phyloP scores from a whole-genome alignment of 2,329 filamentous ascomycete species.

The Meredithiella fracta region DNA sequence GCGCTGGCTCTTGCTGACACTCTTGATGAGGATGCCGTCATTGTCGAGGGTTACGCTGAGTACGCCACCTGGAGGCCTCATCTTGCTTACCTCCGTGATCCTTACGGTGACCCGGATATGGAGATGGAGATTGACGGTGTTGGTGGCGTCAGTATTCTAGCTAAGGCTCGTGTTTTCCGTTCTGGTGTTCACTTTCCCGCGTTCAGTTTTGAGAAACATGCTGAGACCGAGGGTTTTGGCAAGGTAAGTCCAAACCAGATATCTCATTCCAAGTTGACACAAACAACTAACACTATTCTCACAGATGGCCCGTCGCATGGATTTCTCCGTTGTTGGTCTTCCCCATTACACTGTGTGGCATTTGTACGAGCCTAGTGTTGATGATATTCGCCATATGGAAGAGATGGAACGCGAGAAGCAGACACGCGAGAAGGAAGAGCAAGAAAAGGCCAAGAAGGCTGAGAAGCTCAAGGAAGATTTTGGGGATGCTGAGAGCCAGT shows the following conservation, averaged over 20 bases:
- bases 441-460: conserved; percentile 51
- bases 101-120: conserved; percentile 95
- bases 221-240: conserved; percentile 94
- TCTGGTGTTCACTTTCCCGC: conserved; percentile 93
- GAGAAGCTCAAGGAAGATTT: conserved; percentile 72
- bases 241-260: conserved; percentile 45
- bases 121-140: conserved; percentile 99
- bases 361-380: conserved; percentile 96
- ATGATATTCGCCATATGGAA: conserved; percentile 96
- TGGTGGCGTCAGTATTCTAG: conserved; percentile 90
- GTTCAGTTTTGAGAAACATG: conserved; percentile 97
- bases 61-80: conserved; percentile 97
- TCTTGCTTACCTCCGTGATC: conserved; percentile 88
- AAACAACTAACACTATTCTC: neutral
- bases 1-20: conserved; percentile 85
- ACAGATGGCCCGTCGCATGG: conserved; percentile 94
- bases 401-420: conserved; percentile 87
- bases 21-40: conserved; percentile 92
- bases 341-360: conserved; percentile 99
- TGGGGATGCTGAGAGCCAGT: conserved; percentile 58
- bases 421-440: conserved; percentile 54
- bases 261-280: no score
- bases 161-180: conserved; percentile 89
- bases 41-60: conserved; percentile 96
- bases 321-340: conserved; percentile 83